Base-by-base conservation (phyloP, 2,329 filamentous ascomycete species). In the Colletotrichum sojae region DNA sequence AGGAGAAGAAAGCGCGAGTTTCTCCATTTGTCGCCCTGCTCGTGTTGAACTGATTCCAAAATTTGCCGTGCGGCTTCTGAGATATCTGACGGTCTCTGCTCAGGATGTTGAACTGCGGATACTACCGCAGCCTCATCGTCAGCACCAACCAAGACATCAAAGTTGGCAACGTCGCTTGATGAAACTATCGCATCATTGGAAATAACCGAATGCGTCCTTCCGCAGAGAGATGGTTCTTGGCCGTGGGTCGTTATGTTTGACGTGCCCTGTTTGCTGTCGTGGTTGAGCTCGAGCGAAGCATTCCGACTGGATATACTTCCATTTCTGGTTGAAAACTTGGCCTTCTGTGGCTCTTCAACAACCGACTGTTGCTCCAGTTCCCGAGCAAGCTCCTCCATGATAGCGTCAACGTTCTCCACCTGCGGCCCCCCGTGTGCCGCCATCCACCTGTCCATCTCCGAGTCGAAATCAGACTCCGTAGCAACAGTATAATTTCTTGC, bases 11-110 rank as follows among this genome's bases (percentile, higher is more conserved):
- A 84, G n/a, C 78, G 75, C 0, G 82, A 84, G 52, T 84, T 83
- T 71, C 83, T 82, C 82, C 82, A 84, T 71, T 84, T 84, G 9
- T 84, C 82, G 49, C 82, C 81, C 52, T 77, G 75, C 69, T 84
- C 82, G 60, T 84, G 82, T 71, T 82, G 76, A 25, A 84, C 82
- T 2, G 80, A 79, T 54, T 83, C 80, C 43, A 84, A 76, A 1
- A 84, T 78, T 22, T 80, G 78, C 68, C 82, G 78, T 6, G 82
- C 82, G 0, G 82, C 82, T 64, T 83, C 80, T 2, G 82, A 79
- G 2, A 84, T 80, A 22, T 80, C 81, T 12, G 73, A 70, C 20
- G 20, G 56, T 12, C 36, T 40, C 6, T 43, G 56, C 18, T 4
- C 51, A 12, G 20, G 25, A 45, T 20, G n/a, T 22, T 49, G 48